Conservation (phyloP, 2,329 filamentous ascomycete species). For the Helicocarpus griseus region DNA sequence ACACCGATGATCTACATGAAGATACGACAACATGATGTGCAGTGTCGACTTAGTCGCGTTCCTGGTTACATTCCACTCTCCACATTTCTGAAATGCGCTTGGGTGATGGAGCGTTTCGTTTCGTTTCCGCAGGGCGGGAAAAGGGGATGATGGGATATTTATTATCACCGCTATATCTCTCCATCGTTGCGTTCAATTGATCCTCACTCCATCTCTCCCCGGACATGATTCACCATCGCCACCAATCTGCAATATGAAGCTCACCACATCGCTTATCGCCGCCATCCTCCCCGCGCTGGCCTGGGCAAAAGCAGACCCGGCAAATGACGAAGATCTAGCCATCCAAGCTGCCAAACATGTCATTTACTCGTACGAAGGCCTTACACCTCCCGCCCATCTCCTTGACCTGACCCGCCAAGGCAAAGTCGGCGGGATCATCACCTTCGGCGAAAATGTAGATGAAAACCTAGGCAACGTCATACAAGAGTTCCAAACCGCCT, state of each 20-base stretch:
- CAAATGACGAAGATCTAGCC: slow-evolving; percentile 4
- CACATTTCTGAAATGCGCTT: neutral
- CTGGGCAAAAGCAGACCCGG: neutral
- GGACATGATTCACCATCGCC: neutral
- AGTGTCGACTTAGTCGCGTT: neutral
- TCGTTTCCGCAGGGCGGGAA: neutral
- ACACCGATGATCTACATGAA: too few relatives aligned
- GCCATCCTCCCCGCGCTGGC: neutral
- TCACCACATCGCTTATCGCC: neutral
- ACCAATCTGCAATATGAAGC: neutral
- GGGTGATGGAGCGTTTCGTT: neutral
- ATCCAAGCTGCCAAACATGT: slow-evolving; percentile 18
- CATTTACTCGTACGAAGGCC: slow-evolving; percentile 22
- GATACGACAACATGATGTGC: neutral
- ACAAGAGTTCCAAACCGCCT: slow-evolving; percentile 16
- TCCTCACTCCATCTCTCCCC: neutral
- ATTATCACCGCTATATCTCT: neutral
- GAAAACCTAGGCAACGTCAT: slow-evolving; percentile 16
- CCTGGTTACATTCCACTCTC: neutral
- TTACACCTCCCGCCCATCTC: slow-evolving; percentile 17
- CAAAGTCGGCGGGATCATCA: slow-evolving; percentile 23
- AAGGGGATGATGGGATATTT: neutral
- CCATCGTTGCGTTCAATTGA: neutral
- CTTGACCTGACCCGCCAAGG: slow-evolving; percentile 18
- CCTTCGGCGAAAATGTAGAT: slow-evolving; percentile 23